Conservation (phyloP, 139 green algal species). For the Ettlia oleoabundans region DNA sequence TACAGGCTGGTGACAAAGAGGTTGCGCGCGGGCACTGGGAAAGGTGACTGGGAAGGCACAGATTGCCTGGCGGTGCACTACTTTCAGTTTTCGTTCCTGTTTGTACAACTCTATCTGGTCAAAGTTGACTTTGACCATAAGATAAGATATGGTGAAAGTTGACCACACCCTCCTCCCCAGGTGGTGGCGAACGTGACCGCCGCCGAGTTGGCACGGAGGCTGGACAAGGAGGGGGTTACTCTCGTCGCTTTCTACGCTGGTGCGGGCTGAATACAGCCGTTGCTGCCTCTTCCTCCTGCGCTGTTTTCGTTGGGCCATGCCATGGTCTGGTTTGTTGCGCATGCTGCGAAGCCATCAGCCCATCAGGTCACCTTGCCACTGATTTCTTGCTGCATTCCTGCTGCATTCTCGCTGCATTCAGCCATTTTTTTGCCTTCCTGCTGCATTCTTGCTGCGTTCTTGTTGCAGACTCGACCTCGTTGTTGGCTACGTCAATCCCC, state of each 20-base stretch:
- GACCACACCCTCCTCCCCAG: too few species aligned
- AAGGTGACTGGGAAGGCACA: neutral
- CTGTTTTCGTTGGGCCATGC: neutral
- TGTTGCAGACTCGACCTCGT: too few species aligned
- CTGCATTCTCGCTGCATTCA: neutral
- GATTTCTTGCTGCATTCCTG: neutral
- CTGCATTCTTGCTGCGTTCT: too few species aligned
- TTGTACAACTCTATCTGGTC: neutral
- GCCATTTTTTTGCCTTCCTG: too few species aligned
- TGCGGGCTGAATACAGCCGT: neutral
- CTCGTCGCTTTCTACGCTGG: constrained; percentile 41
- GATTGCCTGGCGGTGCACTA: neutral
- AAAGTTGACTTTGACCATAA: neutral
- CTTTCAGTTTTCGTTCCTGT: neutral
- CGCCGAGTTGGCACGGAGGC: constrained; percentile 21
- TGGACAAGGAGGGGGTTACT: constrained; percentile 41
- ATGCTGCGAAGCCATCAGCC: neutral
- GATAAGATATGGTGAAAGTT: too few species aligned
- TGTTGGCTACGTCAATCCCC: too few species aligned
- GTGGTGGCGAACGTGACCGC: constrained; percentile 28
- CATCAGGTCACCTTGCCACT: neutral
- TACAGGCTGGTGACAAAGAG: too few species aligned
- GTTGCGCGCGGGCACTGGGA: neutral
- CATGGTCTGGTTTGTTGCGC: neutral
- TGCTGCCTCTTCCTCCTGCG: neutral